Evolutionary conservation across 257 asterid species (phyloP).

Genomic region (Cynanchum wilfordii): DNA sequence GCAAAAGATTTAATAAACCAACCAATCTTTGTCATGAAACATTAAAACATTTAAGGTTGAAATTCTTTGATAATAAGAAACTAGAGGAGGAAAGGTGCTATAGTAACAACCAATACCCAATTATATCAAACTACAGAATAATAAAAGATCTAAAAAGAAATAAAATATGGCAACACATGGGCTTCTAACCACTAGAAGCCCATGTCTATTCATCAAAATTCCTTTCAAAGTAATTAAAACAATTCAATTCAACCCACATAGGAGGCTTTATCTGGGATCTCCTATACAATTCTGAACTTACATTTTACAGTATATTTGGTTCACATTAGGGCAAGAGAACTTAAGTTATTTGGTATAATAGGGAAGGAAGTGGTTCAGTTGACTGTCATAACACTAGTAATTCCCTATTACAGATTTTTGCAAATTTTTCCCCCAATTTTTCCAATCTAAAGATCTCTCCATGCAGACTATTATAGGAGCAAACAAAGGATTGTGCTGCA

Average conservation of each 20-base stretch:
- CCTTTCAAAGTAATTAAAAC: neutral
- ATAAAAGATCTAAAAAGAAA: neutral
- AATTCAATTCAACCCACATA: neutral
- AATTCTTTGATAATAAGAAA: neutral
- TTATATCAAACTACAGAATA: neutral
- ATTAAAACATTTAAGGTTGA: neutral
- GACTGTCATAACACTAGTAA: neutral
- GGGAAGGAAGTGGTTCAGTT: neutral
- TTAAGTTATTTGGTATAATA: neutral
- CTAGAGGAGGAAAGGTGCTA: neutral
- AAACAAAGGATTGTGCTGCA: neutral
- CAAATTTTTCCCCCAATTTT: neutral
- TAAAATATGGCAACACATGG: neutral
- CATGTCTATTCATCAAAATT: neutral
- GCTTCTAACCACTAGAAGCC: neutral
- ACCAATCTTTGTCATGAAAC: conserved; percentile 7
- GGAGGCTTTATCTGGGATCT: neutral
- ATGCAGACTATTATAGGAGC: neutral
- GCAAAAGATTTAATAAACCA: conserved; percentile 29
- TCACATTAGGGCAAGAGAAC: neutral
- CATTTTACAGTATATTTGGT: neutral
- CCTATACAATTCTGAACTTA: neutral
- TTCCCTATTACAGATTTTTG: neutral
- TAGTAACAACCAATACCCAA: neutral
- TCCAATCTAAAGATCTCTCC: neutral